Conservation (phyloP, 441 rosid genomes). For the Syzygium malaccense region DNA sequence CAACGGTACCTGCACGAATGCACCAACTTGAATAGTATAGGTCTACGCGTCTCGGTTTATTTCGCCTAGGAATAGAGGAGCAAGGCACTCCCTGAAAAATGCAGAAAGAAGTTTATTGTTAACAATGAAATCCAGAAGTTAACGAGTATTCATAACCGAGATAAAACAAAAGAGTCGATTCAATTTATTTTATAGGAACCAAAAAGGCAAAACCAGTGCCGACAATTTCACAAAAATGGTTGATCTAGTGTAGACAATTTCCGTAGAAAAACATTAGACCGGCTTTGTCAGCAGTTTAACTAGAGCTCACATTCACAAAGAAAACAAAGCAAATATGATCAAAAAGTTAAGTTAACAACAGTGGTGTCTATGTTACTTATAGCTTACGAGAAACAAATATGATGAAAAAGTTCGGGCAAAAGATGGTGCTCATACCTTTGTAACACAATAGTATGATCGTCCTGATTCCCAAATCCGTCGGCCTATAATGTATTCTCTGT, state of each 20-base stretch:
- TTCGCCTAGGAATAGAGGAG: constrained; percentile 58
- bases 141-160: neutral
- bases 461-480: neutral
- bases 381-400: neutral
- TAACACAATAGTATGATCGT: neutral
- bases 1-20: constrained; percentile 67
- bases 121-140: neutral
- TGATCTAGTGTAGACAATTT: neutral
- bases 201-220: neutral
- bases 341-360: neutral
- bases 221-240: neutral
- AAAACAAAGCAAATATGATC: neutral
- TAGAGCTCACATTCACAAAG: neutral
- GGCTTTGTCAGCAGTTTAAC: neutral
- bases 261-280: neutral
- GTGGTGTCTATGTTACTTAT: neutral
- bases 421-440: neutral
- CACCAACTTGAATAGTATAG: constrained; percentile 93
- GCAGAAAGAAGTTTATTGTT: neutral
- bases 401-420: neutral
- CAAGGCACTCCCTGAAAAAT: constrained; percentile 67
- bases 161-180: neutral
- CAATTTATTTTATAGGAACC: neutral
- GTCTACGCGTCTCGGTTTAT: constrained; percentile 87
- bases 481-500: constrained; percentile 1